phyloP scores from a whole-genome alignment of 768 basidiomycete species.

The Suillus clintonianus region DNA sequence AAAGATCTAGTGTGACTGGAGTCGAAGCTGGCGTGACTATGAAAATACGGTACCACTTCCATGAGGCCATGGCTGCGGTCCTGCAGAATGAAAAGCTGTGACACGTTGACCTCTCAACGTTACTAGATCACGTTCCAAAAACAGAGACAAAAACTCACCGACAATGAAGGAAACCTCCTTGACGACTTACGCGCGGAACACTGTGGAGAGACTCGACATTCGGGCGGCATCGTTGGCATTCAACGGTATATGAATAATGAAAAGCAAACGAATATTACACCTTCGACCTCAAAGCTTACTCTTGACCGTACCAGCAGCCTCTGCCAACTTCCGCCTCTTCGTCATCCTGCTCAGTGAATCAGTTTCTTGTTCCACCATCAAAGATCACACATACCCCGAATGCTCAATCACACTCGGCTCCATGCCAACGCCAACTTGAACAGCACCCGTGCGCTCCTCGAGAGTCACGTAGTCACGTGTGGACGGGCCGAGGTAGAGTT shows the following conservation, averaged over 20 bases:
- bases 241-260: background rate
- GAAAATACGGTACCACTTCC: background rate
- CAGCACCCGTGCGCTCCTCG: constrained; percentile 51
- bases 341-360: constrained; percentile 26
- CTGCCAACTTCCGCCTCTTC: constrained; percentile 32
- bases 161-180: background rate
- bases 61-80: background rate
- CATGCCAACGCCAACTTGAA: constrained; percentile 51
- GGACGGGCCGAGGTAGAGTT: constrained; percentile 78
- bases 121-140: too few relatives aligned
- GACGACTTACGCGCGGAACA: too few relatives aligned
- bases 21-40: background rate
- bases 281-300: constrained; percentile 22
- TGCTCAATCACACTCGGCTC: constrained; percentile 67
- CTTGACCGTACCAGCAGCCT: constrained; percentile 21
- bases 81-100: background rate
- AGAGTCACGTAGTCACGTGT: constrained; percentile 77
- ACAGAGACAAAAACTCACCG: background rate
- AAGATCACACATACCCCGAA: constrained; percentile 63
- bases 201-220: background rate
- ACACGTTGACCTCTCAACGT: background rate
- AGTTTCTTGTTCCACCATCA: background rate
- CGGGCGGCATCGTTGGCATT: background rate
- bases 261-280: background rate
- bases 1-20: background rate